Evolutionary conservation across 139 green algal species (phyloP), one percentile per base, ranked within the genome.

Genomic region (Chlorella sorokiniana): DNA sequence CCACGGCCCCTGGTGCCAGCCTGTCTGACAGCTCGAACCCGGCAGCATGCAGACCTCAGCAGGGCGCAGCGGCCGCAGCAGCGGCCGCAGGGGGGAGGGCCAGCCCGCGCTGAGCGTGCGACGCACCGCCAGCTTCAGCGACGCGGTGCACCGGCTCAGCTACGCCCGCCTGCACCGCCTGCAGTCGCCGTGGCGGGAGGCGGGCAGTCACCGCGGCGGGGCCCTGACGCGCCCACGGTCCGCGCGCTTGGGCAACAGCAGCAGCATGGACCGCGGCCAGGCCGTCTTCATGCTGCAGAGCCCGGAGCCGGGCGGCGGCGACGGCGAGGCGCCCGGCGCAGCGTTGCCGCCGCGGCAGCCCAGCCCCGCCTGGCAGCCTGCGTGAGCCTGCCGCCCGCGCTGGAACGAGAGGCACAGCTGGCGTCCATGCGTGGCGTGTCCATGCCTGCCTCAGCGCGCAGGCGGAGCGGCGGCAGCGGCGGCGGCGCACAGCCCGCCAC

Each of bases 201-300:
- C 4, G 6, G 29, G 40, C 59, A 59, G 59, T 22, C 56, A 65
- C n/a, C n/a, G n/a, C 33, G 25, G 22, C 48, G 44, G 31, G 59
- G 27, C 40, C 16, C 59, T 70, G 75, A 38, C 35, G 41, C 75
- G 75, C 1, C 75, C 75, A 16, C 40, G 75, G 29, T 81, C 75
- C 20, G 75, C 75, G 3, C 62, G 59, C 42, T 18, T 54, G 35
- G 10, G 48, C 6, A 44, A 51, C 40, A 6, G n/a, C 14, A 18
- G n/a, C 8, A 44, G 40, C 9, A 18, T 79, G 52, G 73, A 69
- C 35, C 51, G 75, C 14, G 75, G 59, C 4, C 75, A 81, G 59
- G 75, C 75, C 5, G 41, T 71, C 20, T 71, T 81, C 52, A 77
- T 83, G 76, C 62, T 86, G 72, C 41, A 64, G 37, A 37, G 44